phyloP scores from a whole-genome alignment of 192 early-diverging fungal species.

The Podochytrium sp. region DNA sequence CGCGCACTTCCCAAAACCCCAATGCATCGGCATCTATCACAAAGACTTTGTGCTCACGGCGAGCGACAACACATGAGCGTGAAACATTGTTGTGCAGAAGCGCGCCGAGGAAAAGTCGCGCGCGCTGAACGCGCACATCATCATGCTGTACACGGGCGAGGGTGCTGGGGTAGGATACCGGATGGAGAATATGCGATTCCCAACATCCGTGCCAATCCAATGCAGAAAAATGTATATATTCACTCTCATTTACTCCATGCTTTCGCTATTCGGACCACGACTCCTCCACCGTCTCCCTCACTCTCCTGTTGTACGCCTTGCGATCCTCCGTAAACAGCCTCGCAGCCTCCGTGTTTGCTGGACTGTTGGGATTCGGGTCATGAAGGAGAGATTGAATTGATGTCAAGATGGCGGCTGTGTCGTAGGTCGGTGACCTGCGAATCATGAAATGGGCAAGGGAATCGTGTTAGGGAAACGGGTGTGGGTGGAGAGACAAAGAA shows the following conservation, averaged over 20 bases:
- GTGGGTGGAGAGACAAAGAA: too few species aligned
- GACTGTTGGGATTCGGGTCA: slow-evolving; percentile 96
- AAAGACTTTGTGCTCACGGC: slow-evolving; percentile 93
- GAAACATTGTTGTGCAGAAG: slow-evolving; percentile 92
- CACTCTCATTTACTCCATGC: too few species aligned
- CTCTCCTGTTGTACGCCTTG: slow-evolving; percentile 91
- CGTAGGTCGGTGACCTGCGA: slow-evolving; percentile 83
- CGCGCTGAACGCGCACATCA: slow-evolving; percentile 76
- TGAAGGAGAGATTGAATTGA: slow-evolving; percentile 95
- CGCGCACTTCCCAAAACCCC: neutral
- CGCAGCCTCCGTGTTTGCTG: slow-evolving; percentile 96
- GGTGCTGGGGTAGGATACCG: too few species aligned
- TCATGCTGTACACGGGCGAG: slow-evolving; percentile 89
- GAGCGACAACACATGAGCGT: slow-evolving; percentile 74
- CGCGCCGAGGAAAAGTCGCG: slow-evolving; percentile 89
- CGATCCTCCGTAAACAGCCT: slow-evolving; percentile 85
- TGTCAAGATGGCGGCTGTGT: slow-evolving; percentile 91
- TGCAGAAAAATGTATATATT: too few species aligned
- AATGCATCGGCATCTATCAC: slow-evolving; percentile 78
- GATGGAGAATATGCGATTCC: too few species aligned
- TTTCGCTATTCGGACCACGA: slow-evolving; percentile 74
- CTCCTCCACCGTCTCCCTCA: slow-evolving; percentile 87
- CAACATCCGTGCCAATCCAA: too few species aligned
- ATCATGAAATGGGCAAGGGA: too few species aligned
- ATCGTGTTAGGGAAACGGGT: too few species aligned